Percentiles rank a stretch among this genome's conserved stretches.
These are phyloP conservation scores for Silene uniflora DNA, from an alignment of 148 eudicot species.

Conservation along the genomic window DNA sequence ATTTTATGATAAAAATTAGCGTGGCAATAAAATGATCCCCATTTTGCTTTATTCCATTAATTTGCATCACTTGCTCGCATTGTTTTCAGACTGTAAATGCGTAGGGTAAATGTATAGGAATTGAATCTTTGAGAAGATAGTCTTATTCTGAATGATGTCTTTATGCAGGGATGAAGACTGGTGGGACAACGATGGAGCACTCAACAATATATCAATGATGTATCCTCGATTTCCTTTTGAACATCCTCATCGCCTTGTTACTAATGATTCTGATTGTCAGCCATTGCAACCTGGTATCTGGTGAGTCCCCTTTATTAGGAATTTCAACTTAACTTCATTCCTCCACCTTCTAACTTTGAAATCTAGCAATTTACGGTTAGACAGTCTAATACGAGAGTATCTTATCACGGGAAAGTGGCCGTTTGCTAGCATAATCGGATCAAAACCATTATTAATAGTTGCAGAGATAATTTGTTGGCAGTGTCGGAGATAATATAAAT, in stretches of 20 bases:
- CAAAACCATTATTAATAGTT: no score
- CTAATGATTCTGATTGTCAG: slow-evolving; percentile 68
- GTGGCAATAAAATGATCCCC: not conserved
- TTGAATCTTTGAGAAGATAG: not conserved
- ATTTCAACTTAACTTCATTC: no score
- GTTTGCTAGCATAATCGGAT: no score
- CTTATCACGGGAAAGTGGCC: no score
- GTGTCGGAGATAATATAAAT: no score
- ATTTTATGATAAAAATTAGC: not conserved
- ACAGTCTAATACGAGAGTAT: no score
- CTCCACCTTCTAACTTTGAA: no score
- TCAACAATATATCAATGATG: slow-evolving; percentile 86
- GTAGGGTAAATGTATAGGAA: not conserved
- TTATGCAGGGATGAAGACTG: slow-evolving; percentile 86
- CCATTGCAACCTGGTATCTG: slow-evolving; percentile 89
- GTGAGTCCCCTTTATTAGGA: slow-evolving; percentile 31
- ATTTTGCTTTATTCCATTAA: not conserved
- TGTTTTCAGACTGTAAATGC: not conserved
- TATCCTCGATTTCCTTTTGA: slow-evolving; percentile 82
- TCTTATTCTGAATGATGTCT: not conserved
- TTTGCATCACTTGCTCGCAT: not conserved
- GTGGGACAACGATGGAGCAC: slow-evolving; percentile 98
- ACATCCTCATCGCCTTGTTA: slow-evolving; percentile 61
- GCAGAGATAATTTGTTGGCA: no score
- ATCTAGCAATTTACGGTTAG: no score